Evolutionary conservation across 2,329 filamentous ascomycete genomes (phyloP), one percentile per base, ranked within the genome.

Genomic region (Helotiales sp.): DNA sequence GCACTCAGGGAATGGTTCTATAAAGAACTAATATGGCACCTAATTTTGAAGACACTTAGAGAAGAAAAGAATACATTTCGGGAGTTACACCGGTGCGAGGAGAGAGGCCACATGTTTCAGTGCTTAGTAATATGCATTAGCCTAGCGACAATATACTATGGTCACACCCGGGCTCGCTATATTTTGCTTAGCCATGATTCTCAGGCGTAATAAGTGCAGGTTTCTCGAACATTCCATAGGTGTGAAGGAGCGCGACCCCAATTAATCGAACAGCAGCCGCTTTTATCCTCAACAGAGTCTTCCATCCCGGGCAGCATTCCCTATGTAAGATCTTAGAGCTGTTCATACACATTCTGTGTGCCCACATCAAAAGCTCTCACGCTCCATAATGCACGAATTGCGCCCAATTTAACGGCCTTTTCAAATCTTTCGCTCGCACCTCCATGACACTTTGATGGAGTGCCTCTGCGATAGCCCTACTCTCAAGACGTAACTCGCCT

Each of bases 341-440:
- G 30, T 12, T 31, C 30, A 31, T 31, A 31, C 30, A 31, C 30
- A 31, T 31, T 31, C 30, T 31, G 30, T 31, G 30, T 31, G 30
- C 30, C 30, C 30, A 31, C 30, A 12, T 31, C 12, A 31, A 31
- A 12, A 31, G 30, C 30, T 31, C 30, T 52, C 47, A 69, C 36
- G 63, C 63, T 17, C 66, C 64, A 52, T 59, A 57, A 55, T 69
- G 66, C 13, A 68, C 56, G 54, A 68, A 68, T 6, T 47, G 57
- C 3, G 63, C 62, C 65, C 66, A 69, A 12, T 40, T 38, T 10
- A 63, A 42, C n/a, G 62, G 57, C 13, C 55, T 36, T 7, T 57
- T 54, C 46, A 33, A 42, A 2, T 58, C 24, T 30, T 46, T 42
- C 4, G 55, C 49, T 31, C 51, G 47, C 13, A 59, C 17, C 47